phyloP scores from a whole-genome alignment of 352 stramenopile genomes.

The Phytophthora constricta region DNA sequence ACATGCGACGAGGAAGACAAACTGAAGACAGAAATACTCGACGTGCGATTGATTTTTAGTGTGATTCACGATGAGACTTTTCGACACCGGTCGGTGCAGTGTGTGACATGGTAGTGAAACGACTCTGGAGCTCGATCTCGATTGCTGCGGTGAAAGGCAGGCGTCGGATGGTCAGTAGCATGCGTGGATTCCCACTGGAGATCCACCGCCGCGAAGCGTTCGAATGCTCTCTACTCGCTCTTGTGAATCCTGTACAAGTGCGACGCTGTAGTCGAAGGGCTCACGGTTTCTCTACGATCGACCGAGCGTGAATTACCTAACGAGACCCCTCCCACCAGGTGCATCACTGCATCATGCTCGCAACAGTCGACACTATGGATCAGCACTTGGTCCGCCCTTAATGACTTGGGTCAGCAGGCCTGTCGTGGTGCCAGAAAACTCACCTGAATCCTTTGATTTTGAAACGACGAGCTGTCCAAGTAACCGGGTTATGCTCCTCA shows the following conservation, averaged over 20 bases:
- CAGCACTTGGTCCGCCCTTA: neutral
- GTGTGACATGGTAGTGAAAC: neutral
- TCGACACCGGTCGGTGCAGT: no score
- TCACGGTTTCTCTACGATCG: neutral
- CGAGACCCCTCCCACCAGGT: neutral
- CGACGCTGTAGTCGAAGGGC: neutral
- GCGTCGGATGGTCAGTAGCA: no score
- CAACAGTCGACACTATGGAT: slow-evolving; percentile 18
- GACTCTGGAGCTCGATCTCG: neutral
- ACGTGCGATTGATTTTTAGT: no score
- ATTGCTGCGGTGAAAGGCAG: no score
- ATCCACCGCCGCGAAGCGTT: no score
- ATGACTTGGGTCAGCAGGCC: neutral
- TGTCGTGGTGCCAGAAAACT: slow-evolving; percentile 19
- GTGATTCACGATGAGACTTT: no score
- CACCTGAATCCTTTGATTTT: slow-evolving; percentile 13
- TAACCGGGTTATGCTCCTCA: slow-evolving; percentile 8
- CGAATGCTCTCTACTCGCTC: no score
- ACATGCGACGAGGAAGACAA: no score
- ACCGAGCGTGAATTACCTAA: neutral
- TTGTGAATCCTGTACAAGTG: no score
- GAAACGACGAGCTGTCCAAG: slow-evolving; percentile 18
- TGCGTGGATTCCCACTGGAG: no score
- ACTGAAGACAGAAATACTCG: neutral
- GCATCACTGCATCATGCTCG: neutral